These are phyloP conservation scores for Tetrapyrgos nigripes DNA, from an alignment of 1,284 basidiomycete species.

Conservation along the genomic window DNA sequence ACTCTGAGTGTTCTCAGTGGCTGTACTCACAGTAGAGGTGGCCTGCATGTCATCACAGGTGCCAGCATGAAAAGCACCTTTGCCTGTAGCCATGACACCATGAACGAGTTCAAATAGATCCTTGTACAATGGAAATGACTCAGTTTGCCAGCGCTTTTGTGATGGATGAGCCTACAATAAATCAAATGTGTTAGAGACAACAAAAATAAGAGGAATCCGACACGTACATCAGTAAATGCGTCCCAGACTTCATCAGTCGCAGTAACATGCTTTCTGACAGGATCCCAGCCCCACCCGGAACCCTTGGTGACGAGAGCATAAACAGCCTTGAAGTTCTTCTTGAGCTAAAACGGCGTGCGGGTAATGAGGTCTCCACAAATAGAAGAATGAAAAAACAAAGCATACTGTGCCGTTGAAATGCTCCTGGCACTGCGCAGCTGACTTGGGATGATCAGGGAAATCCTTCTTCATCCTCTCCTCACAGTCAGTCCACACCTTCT, in stretches of 20 bases:
- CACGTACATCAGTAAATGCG: neutral
- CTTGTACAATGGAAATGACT: constrained; percentile 26
- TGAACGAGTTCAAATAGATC: constrained; percentile 27
- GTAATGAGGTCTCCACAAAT: too few relatives aligned
- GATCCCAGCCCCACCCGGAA: constrained; percentile 4
- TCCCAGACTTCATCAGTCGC: constrained; percentile 6
- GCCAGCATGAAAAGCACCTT: constrained; percentile 29
- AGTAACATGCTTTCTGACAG: neutral
- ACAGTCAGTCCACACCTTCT: neutral
- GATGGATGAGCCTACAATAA: neutral
- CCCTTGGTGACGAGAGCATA: neutral
- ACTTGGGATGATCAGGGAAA: neutral
- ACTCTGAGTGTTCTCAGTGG: too few relatives aligned
- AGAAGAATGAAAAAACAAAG: neutral
- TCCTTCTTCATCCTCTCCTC: neutral
- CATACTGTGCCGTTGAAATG: neutral
- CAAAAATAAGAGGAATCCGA: neutral
- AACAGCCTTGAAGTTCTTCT: neutral
- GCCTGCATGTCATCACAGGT: too few relatives aligned
- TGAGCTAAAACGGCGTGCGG: neutral
- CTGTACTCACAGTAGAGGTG: too few relatives aligned
- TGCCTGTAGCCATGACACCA: constrained; percentile 31
- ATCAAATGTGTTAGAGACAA: neutral
- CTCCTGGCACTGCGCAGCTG: neutral
- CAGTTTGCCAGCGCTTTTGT: constrained; percentile 16